Evolutionary conservation across 305 asterid genomes (phyloP).

Genomic region (Solanum hybrid): DNA sequence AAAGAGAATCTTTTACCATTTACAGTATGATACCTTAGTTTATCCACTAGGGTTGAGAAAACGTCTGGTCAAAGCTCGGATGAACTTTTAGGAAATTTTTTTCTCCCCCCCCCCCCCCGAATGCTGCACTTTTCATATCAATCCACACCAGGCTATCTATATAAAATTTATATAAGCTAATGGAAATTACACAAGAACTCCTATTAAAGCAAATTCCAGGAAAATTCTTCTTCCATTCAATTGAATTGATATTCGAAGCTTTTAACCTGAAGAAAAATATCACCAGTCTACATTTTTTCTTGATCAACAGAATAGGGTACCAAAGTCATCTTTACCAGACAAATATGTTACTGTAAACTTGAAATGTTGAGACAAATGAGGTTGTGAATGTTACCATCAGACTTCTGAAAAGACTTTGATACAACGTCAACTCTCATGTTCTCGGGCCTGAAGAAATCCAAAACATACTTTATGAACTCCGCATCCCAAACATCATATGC

Average conservation of each 20-base stretch:
- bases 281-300: neutral
- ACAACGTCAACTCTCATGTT: conserved; percentile 89
- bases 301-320: neutral
- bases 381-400: conserved; percentile 37
- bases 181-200: neutral
- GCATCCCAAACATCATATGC: conserved; percentile 85
- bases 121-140: neutral
- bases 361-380: neutral
- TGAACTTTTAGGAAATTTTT: neutral
- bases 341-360: neutral
- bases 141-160: neutral
- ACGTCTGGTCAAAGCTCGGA: neutral
- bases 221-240: neutral
- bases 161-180: neutral
- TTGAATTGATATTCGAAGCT: neutral
- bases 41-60: neutral
- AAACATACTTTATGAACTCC: conserved; percentile 50
- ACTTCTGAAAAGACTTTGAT: conserved; percentile 60
- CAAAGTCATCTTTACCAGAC: neutral
- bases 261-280: neutral
- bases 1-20: neutral
- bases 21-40: neutral
- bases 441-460: conserved; percentile 76
- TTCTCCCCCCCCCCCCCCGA: neutral
- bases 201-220: neutral